Base-by-base conservation (phyloP, 1,284 basidiomycete species). In the Porodaedalea pini region DNA sequence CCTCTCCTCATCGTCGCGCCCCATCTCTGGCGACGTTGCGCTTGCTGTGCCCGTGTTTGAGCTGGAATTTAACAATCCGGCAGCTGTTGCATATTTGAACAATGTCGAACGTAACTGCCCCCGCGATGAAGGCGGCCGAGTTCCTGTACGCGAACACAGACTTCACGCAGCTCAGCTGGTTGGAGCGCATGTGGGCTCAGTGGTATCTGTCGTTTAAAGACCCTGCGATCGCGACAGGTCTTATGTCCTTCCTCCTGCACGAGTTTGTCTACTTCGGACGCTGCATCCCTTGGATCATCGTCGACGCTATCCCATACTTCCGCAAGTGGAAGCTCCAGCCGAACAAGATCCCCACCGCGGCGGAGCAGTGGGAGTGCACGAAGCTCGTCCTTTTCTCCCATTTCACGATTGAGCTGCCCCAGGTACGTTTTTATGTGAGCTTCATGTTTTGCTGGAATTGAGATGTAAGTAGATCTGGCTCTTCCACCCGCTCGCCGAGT, bases 211-310 rank as follows among this genome's bases (percentile, higher is more conserved):
- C 77, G 77, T 85, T 94, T 57, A 91, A 86, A 62, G 96, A 97
- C 78, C 94, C 95, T 0, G 73, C 96, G 61, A 81, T 99, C 65
- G 97, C 96, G 17, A 99, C 96, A 0, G 94, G 96, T 61, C 76
- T 99, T 61, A 87, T 94, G 83, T 93, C 90, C 66, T 98, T 99
- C 73, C 62, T 97, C 36, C 71, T 98, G 63, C 96, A 98, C 72
- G 95, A 98, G 81, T 92, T 95, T 66, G 92, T 98, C 43, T 99
- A 99, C 79, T 99, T 99, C 71, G 96, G 96, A 27, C 91, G 96
- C 36, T 88, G 88, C 63, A 75, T 99, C 23, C 97, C 96, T 0
- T 98, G 94, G 92, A 89, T 98, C 67, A 90, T 98, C 72, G 89
- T 98, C 71, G 97, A 98, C 73, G 76, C 86, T 2, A 94, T 94